Evolutionary conservation across 2,329 filamentous ascomycete species (phyloP).

Genomic region (Clonostachys sp.): DNA sequence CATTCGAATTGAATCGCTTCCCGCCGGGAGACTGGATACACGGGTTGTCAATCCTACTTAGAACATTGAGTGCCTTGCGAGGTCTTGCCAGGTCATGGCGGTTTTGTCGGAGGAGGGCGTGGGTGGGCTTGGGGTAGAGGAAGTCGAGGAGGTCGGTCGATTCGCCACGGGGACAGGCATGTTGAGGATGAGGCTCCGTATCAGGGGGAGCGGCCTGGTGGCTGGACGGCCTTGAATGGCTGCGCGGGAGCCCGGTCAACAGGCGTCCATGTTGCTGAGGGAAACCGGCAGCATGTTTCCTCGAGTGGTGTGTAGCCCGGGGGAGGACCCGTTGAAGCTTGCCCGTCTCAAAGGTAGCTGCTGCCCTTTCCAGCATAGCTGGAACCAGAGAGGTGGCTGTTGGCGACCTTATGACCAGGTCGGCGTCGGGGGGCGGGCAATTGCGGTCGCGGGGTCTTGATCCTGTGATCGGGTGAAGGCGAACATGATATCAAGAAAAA

Average conservation of each 20-base stretch:
- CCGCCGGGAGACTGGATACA: background rate
- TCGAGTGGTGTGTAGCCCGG: conserved; percentile 17
- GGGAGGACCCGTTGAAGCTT: conserved; percentile 47
- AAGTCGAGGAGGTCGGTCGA: conserved; percentile 43
- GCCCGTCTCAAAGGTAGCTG: conserved; percentile 50
- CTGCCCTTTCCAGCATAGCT: conserved; percentile 54
- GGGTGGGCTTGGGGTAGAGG: conserved; percentile 38
- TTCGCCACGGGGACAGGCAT: conserved; percentile 7
- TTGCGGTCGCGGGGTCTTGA: background rate
- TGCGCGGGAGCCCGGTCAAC: conserved; percentile 9
- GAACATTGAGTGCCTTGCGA: too few relatives aligned
- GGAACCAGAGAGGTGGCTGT: conserved; percentile 9
- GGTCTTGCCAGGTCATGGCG: background rate
- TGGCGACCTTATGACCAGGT: background rate
- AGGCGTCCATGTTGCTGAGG: background rate
- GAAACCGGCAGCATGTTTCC: background rate
- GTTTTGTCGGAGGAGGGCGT: conserved; percentile 1
- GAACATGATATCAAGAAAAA: conserved; percentile 1
- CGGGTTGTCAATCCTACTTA: background rate
- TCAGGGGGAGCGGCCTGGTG: background rate
- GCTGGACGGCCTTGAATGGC: conserved; percentile 15
- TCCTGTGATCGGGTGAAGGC: background rate
- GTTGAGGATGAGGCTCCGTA: background rate
- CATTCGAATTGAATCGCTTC: background rate
- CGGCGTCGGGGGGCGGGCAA: background rate